Conservation (phyloP, 345 rosid species). For the Kernera saxatilis region DNA sequence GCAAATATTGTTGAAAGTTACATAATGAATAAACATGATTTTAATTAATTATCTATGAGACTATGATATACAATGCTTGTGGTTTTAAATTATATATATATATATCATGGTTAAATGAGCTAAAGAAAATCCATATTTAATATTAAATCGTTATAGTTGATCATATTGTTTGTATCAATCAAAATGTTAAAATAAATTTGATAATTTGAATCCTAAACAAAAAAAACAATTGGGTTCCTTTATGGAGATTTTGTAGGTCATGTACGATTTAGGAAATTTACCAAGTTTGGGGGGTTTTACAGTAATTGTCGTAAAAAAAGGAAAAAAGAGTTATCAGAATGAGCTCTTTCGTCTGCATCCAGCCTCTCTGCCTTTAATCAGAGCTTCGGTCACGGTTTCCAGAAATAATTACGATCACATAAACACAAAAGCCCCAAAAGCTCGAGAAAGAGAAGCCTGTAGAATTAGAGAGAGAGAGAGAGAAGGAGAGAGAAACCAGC, state of each 20-base stretch:
- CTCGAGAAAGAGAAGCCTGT: conserved; percentile 16
- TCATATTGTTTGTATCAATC: not conserved
- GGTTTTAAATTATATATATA: not conserved
- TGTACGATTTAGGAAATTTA: conserved; percentile 4
- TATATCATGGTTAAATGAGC: not conserved
- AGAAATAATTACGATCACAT: conserved; percentile 31
- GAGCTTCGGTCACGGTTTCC: conserved; percentile 32
- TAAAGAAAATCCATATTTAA: not conserved
- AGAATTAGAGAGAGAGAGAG: not conserved
- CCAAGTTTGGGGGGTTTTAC: not conserved
- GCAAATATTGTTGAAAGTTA: not conserved
- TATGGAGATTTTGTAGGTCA: not conserved
- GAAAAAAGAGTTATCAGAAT: conserved; percentile 25
- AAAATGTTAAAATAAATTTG: not conserved
- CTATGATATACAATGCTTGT: not conserved
- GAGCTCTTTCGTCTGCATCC: conserved; percentile 30
- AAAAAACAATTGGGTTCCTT: not conserved
- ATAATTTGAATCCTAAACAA: not conserved
- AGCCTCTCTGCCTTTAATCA: conserved; percentile 23
- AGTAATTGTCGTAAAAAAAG: not conserved
- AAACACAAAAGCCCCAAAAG: conserved; percentile 20
- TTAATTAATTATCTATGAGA: not conserved
- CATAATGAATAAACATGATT: not conserved
- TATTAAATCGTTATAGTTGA: not conserved
- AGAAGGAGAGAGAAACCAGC: conserved; percentile 17